phyloP scores from a whole-genome alignment of 2,329 filamentous ascomycete genomes.

The Cladorrhinum sp. region DNA sequence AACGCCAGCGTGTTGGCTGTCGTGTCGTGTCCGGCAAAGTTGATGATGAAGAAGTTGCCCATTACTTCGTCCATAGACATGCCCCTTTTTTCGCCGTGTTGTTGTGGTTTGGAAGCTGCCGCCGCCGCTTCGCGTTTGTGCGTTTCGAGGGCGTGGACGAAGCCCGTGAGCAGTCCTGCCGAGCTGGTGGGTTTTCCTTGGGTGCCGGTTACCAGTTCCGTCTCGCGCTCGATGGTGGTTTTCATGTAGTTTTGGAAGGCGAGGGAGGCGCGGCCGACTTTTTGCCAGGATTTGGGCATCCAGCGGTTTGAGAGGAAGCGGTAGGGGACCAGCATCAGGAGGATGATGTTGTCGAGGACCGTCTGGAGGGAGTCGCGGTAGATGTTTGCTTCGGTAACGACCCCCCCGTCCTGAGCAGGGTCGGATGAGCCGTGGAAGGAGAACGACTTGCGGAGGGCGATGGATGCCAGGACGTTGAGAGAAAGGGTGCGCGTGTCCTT shows the following conservation, averaged over 20 bases:
- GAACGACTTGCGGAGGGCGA: slow-evolving; percentile 32
- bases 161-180: too few species aligned
- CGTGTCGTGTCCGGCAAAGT: slow-evolving; percentile 51
- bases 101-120: slow-evolving; percentile 7
- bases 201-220: too few species aligned
- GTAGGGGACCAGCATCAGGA: slow-evolving; percentile 31
- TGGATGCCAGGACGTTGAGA: slow-evolving; percentile 29
- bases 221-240: not conserved
- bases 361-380: slow-evolving; percentile 31
- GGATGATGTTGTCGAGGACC: slow-evolving; percentile 32
- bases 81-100: not conserved
- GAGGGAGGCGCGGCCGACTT: slow-evolving; percentile 19
- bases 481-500: slow-evolving; percentile 31
- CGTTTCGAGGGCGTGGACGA: slow-evolving; percentile 21
- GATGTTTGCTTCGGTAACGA: slow-evolving; percentile 17
- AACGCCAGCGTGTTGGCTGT: slow-evolving; percentile 45
- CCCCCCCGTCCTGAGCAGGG: slow-evolving; percentile 12
- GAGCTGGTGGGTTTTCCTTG: not conserved
- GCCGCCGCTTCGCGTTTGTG: slow-evolving; percentile 10
- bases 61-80: slow-evolving; percentile 38
- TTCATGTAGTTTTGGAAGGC: too few species aligned
- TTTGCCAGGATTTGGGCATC: slow-evolving; percentile 41
- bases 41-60: slow-evolving; percentile 48
- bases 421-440: slow-evolving; percentile 31
- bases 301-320: slow-evolving; percentile 40